Percentiles rank a stretch among this genome's conserved stretches.
These are phyloP conservation scores for Aspergillus alliaceus DNA, from an alignment of 2,329 filamentous ascomycete genomes.

Conservation along the genomic window DNA sequence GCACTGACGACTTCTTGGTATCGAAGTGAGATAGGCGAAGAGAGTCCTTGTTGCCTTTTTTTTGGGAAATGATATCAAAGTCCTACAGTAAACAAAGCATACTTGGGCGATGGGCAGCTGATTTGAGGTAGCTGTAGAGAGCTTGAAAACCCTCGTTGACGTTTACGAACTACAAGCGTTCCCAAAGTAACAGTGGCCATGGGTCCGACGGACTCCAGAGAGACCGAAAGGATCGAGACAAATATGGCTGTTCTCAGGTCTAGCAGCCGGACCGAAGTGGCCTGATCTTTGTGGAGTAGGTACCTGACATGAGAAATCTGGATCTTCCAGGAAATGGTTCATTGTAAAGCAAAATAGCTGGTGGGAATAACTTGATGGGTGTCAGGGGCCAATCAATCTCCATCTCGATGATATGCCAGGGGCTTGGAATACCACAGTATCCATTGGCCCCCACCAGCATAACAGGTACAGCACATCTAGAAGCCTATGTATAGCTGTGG, in stretches of 20 bases:
- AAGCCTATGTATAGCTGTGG: no score
- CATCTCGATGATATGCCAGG: neutral
- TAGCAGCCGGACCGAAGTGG: neutral
- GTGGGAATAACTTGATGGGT: neutral
- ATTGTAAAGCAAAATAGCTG: neutral
- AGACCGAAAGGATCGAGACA: neutral
- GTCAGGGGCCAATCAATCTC: neutral
- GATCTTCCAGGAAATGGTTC: neutral
- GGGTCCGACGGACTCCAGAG: neutral
- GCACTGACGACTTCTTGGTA: no score
- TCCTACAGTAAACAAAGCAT: no score
- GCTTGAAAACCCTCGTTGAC: no score
- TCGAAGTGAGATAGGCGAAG: no score
- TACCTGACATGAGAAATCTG: neutral
- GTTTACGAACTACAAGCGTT: no score
- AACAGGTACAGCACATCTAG: neutral
- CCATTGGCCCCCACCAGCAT: neutral
- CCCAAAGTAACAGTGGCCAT: neutral
- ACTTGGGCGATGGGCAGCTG: no score
- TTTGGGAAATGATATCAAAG: neutral
- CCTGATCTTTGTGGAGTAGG: neutral
- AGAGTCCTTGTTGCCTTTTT: neutral
- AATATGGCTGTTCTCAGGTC: neutral
- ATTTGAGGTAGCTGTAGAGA: no score
- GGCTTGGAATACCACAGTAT: neutral